phyloP scores from a whole-genome alignment of 2,329 filamentous ascomycete genomes.

The Metarhizium sp. region DNA sequence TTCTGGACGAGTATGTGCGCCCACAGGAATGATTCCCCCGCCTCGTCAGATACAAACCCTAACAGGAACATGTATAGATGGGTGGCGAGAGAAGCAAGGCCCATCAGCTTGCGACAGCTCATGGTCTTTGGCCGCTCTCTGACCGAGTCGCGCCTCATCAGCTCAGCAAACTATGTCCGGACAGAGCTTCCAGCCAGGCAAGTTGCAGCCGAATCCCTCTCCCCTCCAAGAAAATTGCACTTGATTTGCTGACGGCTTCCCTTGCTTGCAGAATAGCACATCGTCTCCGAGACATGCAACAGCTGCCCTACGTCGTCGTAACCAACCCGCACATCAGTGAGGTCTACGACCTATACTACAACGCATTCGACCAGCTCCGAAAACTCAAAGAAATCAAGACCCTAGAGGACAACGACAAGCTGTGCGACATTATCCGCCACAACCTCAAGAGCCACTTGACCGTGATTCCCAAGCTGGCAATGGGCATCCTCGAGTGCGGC shows the following conservation, averaged over 20 bases:
- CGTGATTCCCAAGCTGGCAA: constrained; percentile 88
- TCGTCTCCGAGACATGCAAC: constrained; percentile 94
- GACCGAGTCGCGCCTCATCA: constrained; percentile 80
- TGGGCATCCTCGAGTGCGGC: constrained; percentile 86
- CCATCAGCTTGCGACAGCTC: constrained; percentile 92
- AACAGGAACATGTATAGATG: constrained; percentile 47
- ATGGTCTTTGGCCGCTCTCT: constrained; percentile 95
- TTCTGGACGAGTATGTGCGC: constrained; percentile 51
- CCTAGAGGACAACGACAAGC: constrained; percentile 78
- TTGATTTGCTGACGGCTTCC: background rate
- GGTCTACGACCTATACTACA: constrained; percentile 95
- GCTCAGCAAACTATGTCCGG: constrained; percentile 94
- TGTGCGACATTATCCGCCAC: constrained; percentile 71
- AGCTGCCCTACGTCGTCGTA: constrained; percentile 87
- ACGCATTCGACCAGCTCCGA: constrained; percentile 87
- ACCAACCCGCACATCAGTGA: constrained; percentile 91
- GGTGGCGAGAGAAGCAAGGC: constrained; percentile 84
- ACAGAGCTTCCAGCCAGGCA: constrained; percentile 56
- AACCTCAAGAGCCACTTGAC: constrained; percentile 82
- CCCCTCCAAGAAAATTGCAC: background rate
- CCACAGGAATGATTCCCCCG: background rate
- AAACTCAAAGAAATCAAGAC: constrained; percentile 75
- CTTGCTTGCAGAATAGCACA: constrained; percentile 62
- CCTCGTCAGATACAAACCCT: constrained; percentile 4
- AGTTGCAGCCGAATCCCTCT: background rate